Base-by-base conservation (phyloP, 1,284 basidiomycete genomes). In the Cryptococcus maquisensis region DNA sequence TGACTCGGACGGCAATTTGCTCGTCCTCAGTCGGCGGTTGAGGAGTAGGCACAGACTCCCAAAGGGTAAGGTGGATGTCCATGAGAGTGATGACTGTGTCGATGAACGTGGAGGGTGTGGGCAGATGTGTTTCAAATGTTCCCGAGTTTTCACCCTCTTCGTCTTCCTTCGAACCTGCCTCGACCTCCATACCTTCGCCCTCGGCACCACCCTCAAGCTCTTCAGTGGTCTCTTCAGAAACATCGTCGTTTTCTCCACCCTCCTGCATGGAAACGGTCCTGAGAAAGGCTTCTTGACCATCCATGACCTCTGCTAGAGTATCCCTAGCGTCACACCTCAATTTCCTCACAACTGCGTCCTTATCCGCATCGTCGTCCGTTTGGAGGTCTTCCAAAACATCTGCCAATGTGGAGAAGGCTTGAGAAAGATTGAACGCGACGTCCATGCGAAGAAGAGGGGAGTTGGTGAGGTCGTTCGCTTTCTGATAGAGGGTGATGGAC, bases 141-240 rank as follows among this genome's bases (percentile, higher is more conserved):
- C 57, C 41, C 80, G 90, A 54, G 86, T 87, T 0, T 87, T 54
- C 60, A 13, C 50, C 61, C 10, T 58, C 60, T n/a, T 51, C 58
- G 37, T 47, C 56, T 37, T 57, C 59, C 15, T 59, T 56, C 18
- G 28, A 53, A 40, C 49, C 61, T 26, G 16, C 46, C 23, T 46
- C 51, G 8, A 57, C 64, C 16, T 62, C 62, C 59, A 61, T 61
- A 10, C 41, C 18, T 38, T 56, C 35, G 28, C 51, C 55, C 39
- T 55, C 48, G 18, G 47, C 47, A 21, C 56, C 53, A 21, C 28
- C 38, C 40, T 50, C 59, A 5, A 47, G 50, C 23, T 54, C 63
- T 20, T 59, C 61, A 6, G 46, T 41, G n/a, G 16, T 15, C 35
- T 52, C 59, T 16, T 65, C 55, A 18, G 48, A 57, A 24, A 45